These are phyloP conservation scores for Nakazawaea populi DNA, from an alignment of 805 yeast species.

Conservation along the genomic window DNA sequence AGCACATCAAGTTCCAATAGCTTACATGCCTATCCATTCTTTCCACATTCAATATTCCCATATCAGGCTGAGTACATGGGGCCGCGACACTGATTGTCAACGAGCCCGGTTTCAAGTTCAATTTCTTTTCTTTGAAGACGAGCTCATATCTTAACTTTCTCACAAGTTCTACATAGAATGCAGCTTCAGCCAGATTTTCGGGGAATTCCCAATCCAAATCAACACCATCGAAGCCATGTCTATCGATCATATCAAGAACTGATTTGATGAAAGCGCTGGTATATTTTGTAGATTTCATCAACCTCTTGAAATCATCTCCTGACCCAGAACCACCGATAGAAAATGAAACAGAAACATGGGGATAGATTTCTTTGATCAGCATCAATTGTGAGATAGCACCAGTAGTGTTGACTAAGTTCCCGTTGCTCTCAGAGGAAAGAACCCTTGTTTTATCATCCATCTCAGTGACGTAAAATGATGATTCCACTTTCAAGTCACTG, in stretches of 20 bases:
- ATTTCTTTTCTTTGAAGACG: constrained; percentile 27
- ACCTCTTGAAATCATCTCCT: constrained; percentile 30
- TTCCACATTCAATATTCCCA: constrained; percentile 35
- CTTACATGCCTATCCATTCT: constrained; percentile 55
- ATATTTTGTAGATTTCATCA: constrained; percentile 12
- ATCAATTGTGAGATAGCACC: constrained; percentile 25
- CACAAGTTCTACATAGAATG: constrained; percentile 37
- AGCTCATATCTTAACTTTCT: constrained; percentile 32
- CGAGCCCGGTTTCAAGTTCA: constrained; percentile 14
- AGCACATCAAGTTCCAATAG: constrained; percentile 87
- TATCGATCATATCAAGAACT: constrained; percentile 37
- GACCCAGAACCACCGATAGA: constrained; percentile 82
- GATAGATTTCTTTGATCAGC: constrained; percentile 19
- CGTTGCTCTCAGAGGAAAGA: background rate
- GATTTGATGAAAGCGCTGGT: constrained; percentile 44
- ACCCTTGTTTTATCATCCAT: background rate
- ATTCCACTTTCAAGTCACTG: constrained; percentile 49
- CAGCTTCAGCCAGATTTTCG: constrained; percentile 36
- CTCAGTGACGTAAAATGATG: constrained; percentile 12
- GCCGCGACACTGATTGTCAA: constrained; percentile 66
- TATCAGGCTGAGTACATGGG: constrained; percentile 54
- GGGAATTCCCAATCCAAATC: constrained; percentile 98
- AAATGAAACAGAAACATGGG: constrained; percentile 49
- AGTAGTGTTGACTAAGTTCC: constrained; percentile 1
- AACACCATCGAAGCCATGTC: constrained; percentile 77